These are phyloP conservation scores for Xylaria arbuscula DNA, from an alignment of 2,329 filamentous ascomycete genomes.

Conservation along the genomic window DNA sequence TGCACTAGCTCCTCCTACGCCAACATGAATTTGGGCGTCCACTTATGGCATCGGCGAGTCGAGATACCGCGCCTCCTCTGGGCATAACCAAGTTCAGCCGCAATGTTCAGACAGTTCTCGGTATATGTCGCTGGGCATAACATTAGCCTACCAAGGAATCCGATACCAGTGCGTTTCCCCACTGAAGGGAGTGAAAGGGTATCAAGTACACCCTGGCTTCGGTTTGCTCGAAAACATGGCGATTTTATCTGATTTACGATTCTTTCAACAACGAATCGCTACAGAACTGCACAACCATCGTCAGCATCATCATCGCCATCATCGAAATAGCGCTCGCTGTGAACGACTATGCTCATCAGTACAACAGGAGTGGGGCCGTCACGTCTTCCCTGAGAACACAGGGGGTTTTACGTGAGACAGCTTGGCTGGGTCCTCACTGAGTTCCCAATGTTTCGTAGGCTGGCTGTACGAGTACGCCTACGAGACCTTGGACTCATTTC, in stretches of 20 bases:
- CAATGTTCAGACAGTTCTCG: constrained; percentile 1
- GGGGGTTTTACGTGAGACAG: constrained; percentile 16
- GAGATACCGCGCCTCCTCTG: neutral
- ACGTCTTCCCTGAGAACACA: constrained; percentile 10
- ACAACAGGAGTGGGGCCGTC: constrained; percentile 6
- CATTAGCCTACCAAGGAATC: constrained; percentile 1
- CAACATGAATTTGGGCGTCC: neutral
- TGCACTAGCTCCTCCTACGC: neutral
- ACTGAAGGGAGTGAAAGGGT: neutral
- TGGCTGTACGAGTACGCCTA: constrained; percentile 6
- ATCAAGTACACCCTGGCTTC: neutral
- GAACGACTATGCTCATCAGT: constrained; percentile 2
- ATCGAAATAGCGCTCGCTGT: constrained; percentile 12
- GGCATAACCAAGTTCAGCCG: neutral
- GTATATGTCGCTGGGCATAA: neutral
- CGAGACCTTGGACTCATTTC: constrained; percentile 11
- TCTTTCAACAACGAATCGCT: constrained; percentile 16
- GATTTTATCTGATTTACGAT: constrained; percentile 8
- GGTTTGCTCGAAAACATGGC: neutral
- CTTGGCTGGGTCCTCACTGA: constrained; percentile 1
- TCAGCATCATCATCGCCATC: neutral
- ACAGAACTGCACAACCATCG: neutral
- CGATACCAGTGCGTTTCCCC: neutral
- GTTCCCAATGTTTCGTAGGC: neutral
- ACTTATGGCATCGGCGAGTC: neutral